Conservation (phyloP, 129 eudicot genomes). For the Apium graveolens region DNA sequence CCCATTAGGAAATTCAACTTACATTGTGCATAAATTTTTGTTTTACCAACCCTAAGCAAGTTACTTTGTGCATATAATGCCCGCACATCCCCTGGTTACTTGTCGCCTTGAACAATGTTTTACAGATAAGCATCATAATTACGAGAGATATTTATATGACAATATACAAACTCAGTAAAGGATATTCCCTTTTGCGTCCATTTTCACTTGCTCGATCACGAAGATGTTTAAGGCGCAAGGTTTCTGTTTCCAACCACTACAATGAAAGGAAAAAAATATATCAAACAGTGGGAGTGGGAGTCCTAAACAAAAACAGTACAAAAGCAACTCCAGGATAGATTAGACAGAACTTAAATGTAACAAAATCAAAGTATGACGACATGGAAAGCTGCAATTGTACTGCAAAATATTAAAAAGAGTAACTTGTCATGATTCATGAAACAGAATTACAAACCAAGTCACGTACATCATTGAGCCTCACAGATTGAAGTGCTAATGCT, state of each 20-base stretch:
- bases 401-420: background rate
- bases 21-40: background rate
- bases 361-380: conserved; percentile 1
- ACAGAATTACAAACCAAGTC: conserved; percentile 21
- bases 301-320: conserved; percentile 10
- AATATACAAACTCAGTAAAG: conserved; percentile 30
- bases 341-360: background rate
- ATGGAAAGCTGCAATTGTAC: conserved; percentile 9
- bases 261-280: conserved; percentile 12
- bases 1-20: background rate
- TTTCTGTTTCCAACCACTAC: conserved; percentile 72
- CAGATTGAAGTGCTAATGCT: conserved; percentile 69
- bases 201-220: conserved; percentile 80
- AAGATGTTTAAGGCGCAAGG: conserved; percentile 62
- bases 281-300: conserved; percentile 15
- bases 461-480: conserved; percentile 75
- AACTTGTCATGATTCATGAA: conserved; percentile 14
- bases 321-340: conserved; percentile 8
- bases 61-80: background rate
- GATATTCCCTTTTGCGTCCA: conserved; percentile 87
- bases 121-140: too few relatives aligned
- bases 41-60: conserved; percentile 9
- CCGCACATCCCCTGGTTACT: background rate
- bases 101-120: background rate
- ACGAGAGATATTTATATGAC: background rate